These are phyloP conservation scores for Rhizopogon salebrosus DNA, from an alignment of 768 basidiomycete genomes.

Conservation along the genomic window DNA sequence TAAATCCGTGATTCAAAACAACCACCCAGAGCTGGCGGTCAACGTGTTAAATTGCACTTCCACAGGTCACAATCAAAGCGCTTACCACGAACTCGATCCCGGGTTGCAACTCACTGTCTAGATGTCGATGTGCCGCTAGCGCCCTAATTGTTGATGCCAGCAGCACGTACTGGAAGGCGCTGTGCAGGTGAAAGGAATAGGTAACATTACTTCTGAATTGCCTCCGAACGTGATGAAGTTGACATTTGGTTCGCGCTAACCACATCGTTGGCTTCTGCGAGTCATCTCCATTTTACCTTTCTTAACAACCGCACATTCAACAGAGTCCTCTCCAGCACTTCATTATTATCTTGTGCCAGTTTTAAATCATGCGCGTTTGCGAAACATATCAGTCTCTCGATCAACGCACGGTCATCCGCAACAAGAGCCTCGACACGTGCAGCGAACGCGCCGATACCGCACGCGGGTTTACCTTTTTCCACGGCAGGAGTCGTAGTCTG, in stretches of 20 bases:
- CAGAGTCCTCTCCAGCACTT: conserved; percentile 63
- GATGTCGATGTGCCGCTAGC: too few species aligned
- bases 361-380: conserved; percentile 89
- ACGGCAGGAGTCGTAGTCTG: conserved; percentile 23
- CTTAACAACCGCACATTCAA: conserved; percentile 57
- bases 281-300: conserved; percentile 65
- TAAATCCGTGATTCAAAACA: too few species aligned
- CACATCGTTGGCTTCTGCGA: conserved; percentile 73
- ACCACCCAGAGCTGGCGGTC: too few species aligned
- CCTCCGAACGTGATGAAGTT: too few species aligned
- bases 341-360: conserved; percentile 76
- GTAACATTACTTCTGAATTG: too few species aligned
- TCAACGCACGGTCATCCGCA: conserved; percentile 76
- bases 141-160: too few species aligned
- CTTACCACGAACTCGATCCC: too few species aligned
- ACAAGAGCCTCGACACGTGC: conserved; percentile 76
- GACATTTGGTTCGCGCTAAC: conserved; percentile 75
- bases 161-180: too few species aligned
- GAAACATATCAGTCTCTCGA: conserved; percentile 78
- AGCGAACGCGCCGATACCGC: conserved; percentile 74
- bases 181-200: too few species aligned
- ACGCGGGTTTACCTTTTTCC: conserved; percentile 23
- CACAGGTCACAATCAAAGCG: too few species aligned
- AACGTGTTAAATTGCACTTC: too few species aligned
- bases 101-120: too few species aligned